phyloP scores from a whole-genome alignment of 176 grass and related monocot species.

The Cenchrus americanus region DNA sequence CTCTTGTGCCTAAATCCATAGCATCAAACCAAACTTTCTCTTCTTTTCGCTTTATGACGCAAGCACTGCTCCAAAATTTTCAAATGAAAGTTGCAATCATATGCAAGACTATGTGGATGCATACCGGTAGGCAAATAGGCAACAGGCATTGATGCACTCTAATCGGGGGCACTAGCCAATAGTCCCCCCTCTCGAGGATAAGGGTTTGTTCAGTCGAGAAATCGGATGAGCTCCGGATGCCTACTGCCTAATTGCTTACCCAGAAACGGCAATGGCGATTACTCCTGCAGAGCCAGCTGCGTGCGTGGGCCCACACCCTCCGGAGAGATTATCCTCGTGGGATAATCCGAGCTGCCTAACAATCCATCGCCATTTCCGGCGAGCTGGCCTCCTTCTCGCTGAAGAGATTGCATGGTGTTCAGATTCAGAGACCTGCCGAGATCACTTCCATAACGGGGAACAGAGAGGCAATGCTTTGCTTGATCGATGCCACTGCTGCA shows the following conservation, averaged over 20 bases:
- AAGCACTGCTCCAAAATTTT: neutral
- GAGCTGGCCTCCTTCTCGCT: neutral
- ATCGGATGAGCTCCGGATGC: slow-evolving; percentile 18
- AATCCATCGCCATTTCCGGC: slow-evolving; percentile 5
- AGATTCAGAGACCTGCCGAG: slow-evolving; percentile 31
- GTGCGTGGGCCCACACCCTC: neutral
- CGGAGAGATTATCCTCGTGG: slow-evolving; percentile 45
- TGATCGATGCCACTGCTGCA: neutral
- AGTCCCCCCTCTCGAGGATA: slow-evolving; percentile 4
- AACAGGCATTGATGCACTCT: slow-evolving; percentile 27
- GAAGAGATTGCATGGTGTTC: slow-evolving; percentile 34
- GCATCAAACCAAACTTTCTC: slow-evolving; percentile 16
- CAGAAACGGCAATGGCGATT: slow-evolving; percentile 29
- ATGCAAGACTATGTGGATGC: slow-evolving; percentile 30
- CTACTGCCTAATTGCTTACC: slow-evolving; percentile 41
- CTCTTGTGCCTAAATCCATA: neutral
- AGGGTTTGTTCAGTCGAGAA: slow-evolving; percentile 15
- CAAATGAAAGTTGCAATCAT: neutral
- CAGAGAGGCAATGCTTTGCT: neutral
- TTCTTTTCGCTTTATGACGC: neutral
- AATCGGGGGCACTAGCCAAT: slow-evolving; percentile 24
- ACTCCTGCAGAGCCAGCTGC: neutral
- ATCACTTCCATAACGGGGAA: slow-evolving; percentile 35
- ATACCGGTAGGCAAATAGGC: slow-evolving; percentile 33
- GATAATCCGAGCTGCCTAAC: slow-evolving; percentile 53